Conservation (phyloP, 2,329 filamentous ascomycete species). For the Fonsecaea erecta region DNA sequence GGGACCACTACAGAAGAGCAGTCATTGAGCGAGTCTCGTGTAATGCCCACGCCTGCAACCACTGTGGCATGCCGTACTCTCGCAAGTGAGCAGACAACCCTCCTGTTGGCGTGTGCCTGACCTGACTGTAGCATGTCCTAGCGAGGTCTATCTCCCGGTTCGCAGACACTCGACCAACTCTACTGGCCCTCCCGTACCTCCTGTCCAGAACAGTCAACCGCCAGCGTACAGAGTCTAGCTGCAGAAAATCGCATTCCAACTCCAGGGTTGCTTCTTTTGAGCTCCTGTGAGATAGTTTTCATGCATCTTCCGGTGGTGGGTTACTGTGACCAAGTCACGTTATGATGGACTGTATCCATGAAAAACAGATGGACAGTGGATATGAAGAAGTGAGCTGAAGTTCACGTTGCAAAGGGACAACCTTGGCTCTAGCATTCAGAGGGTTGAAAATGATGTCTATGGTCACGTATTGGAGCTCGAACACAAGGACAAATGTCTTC, state of each 20-base stretch:
- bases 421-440: not conserved
- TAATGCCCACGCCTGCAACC: constrained; percentile 9
- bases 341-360: not conserved
- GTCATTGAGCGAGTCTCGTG: constrained; percentile 22
- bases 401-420: not conserved
- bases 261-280: not conserved
- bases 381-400: not conserved
- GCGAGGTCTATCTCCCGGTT: not conserved
- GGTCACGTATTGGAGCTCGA: too few relatives aligned
- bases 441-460: not conserved
- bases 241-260: not conserved
- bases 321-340: not conserved
- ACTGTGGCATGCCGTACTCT: constrained; percentile 39
- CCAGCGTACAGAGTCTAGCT: constrained; percentile 1
- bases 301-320: not conserved
- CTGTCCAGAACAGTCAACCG: constrained; percentile 2
- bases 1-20: constrained; percentile 20
- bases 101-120: not conserved
- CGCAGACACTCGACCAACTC: not conserved
- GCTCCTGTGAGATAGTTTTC: not conserved
- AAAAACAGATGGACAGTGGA: not conserved
- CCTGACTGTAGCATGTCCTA: not conserved
- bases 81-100: constrained; percentile 13
- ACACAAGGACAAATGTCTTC: too few relatives aligned
- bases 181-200: not conserved